Conservation (phyloP, 192 early-diverging fungal genomes). For the Cetraspora pellucida region DNA sequence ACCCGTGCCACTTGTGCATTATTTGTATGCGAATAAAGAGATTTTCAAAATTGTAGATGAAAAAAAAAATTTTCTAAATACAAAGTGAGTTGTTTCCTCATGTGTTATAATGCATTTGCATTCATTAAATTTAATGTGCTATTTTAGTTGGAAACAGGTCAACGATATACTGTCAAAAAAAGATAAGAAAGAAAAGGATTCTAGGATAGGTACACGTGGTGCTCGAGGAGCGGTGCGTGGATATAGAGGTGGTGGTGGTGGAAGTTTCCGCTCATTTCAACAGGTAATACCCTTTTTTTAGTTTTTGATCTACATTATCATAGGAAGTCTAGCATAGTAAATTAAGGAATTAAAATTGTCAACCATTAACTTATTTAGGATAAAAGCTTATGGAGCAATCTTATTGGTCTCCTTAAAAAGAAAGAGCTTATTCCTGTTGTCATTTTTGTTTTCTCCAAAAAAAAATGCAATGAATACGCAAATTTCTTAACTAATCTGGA, state of each 20-base stretch:
- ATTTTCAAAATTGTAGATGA: conserved; percentile 89
- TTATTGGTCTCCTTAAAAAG: conserved; percentile 76
- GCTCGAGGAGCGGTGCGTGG: conserved; percentile 47
- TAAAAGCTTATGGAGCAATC: conserved; percentile 78
- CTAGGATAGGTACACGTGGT: conserved; percentile 45
- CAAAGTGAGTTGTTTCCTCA: conserved; percentile 47
- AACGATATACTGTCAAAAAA: conserved; percentile 70
- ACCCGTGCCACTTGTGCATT: conserved; percentile 95
- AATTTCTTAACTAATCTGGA: conserved; percentile 76
- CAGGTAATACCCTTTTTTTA: conserved; percentile 30
- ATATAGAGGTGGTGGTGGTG: conserved; percentile 49
- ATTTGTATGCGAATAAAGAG: conserved; percentile 84
- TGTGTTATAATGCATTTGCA: neutral
- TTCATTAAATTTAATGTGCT: neutral
- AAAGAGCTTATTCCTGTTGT: conserved; percentile 84
- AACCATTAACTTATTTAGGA: conserved; percentile 51
- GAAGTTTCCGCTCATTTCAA: conserved; percentile 46
- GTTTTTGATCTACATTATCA: neutral
- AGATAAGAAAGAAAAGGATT: conserved; percentile 53
- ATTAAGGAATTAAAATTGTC: neutral
- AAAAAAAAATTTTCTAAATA: conserved; percentile 63
- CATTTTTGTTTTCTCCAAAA: conserved; percentile 94
- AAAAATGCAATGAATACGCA: conserved; percentile 93
- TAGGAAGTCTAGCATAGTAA: neutral
- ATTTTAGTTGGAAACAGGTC: conserved; percentile 69